Percentiles rank a stretch among this genome's conserved stretches.
phyloP scores from a whole-genome alignment of 2,329 filamentous ascomycete genomes.

The Phaeosphaeria sp. region DNA sequence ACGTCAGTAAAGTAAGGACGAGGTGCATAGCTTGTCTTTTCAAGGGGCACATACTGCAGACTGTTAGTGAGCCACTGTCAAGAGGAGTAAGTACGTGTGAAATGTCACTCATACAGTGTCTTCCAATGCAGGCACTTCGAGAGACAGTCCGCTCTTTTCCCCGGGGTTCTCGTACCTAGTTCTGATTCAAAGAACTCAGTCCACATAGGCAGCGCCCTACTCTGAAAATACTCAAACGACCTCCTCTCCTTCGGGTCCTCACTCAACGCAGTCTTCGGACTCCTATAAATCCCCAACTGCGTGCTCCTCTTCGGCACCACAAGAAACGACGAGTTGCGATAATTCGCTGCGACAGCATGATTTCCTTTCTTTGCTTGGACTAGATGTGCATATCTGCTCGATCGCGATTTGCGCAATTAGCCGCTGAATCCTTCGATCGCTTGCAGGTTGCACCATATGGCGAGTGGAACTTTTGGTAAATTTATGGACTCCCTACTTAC shows the following conservation, averaged over 20 bases:
- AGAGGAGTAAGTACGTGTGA: not conserved
- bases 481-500: slow-evolving; percentile 32
- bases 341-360: slow-evolving; percentile 23
- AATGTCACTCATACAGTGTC: not conserved
- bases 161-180: slow-evolving; percentile 6
- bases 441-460: not conserved
- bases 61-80: not conserved
- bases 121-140: not conserved
- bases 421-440: not conserved
- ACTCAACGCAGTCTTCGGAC: slow-evolving; percentile 26
- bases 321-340: slow-evolving; percentile 34
- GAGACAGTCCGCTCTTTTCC: not conserved
- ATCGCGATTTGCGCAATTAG: not conserved
- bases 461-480: too few species aligned
- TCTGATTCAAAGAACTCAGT: slow-evolving; percentile 43
- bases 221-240: slow-evolving; percentile 37
- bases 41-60: not conserved
- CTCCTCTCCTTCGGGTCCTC: slow-evolving; percentile 31
- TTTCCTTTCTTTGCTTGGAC: slow-evolving; percentile 6
- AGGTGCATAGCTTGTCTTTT: not conserved
- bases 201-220: slow-evolving; percentile 35
- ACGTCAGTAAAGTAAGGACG: not conserved
- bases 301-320: slow-evolving; percentile 28
- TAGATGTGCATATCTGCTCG: slow-evolving; percentile 37
- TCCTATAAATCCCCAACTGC: slow-evolving; percentile 16